Evolutionary conservation across 1,139 yeast genomes (phyloP).

Genomic region (Blastobotrys ciferrii): DNA sequence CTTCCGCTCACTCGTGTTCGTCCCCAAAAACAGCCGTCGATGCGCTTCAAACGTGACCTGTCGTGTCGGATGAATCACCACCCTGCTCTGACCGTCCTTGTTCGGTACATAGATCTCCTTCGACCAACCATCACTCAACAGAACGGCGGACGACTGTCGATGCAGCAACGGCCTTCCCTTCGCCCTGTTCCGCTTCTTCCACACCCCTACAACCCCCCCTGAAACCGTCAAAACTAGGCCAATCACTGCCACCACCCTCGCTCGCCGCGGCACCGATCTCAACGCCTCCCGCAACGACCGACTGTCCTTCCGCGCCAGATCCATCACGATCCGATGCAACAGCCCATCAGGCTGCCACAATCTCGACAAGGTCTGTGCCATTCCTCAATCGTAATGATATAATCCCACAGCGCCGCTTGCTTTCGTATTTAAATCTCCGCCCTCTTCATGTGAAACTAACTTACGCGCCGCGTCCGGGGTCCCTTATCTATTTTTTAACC

Average conservation of each 20-base stretch:
- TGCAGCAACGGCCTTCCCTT: slow-evolving; percentile 19
- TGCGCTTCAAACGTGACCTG: slow-evolving; percentile 67
- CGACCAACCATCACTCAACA: slow-evolving; percentile 30
- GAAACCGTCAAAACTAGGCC: slow-evolving; percentile 13
- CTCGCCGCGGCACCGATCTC: slow-evolving; percentile 12
- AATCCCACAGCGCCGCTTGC: too few relatives aligned
- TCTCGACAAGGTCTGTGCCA: slow-evolving; percentile 9
- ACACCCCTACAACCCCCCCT: slow-evolving; percentile 7
- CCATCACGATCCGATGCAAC: slow-evolving; percentile 13
- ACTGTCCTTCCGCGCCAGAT: slow-evolving; percentile 18
- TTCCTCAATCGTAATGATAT: too few relatives aligned
- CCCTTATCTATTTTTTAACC: background rate
- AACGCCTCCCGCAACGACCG: slow-evolving; percentile 13
- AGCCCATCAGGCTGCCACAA: slow-evolving; percentile 16
- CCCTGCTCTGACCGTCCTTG: slow-evolving; percentile 45
- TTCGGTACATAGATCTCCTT: slow-evolving; percentile 47
- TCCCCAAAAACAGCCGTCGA: slow-evolving; percentile 58
- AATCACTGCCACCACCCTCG: slow-evolving; percentile 11
- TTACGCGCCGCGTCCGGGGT: background rate
- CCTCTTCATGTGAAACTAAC: background rate
- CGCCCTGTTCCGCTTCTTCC: slow-evolving; percentile 6
- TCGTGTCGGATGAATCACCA: slow-evolving; percentile 59
- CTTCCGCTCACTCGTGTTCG: slow-evolving; percentile 41
- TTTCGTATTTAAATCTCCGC: background rate
- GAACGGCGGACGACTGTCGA: slow-evolving; percentile 31